Evolutionary conservation across 2,329 filamentous ascomycete genomes (phyloP), one percentile per base, ranked within the genome.

Genomic region (Parasarocladium wereldwijsianum): DNA sequence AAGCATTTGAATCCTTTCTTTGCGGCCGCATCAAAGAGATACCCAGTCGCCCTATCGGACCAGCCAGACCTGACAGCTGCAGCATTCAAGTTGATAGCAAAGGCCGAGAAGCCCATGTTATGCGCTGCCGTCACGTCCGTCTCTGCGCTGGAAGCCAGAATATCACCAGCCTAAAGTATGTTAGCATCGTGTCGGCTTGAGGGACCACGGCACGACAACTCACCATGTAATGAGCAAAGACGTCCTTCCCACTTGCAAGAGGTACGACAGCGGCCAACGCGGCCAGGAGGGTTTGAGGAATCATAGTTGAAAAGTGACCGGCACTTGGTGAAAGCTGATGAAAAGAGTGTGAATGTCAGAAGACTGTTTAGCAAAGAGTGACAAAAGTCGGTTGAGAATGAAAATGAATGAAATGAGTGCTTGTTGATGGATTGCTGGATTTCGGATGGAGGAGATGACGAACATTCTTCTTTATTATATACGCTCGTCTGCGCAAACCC

Each of bases 1-100:
- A 37, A 37, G 31, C 35, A 34, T 24, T 37, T 35, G 33, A 37
- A 37, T 26, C 24, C 31, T 4, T 22, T 33, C 5, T 24, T 14
- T 9, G 21, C 26, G 18, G 35, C 35, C 11, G 20, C 23, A 24
- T 21, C 24, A 23, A 37, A 37, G 30, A 37, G 30, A 20, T 32
- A 26, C 6, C 22, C 16, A 23, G 35, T 31, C 24, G 17, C 10
- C 12, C 17, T 15, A 6, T 24, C 20, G 10, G 35, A 26, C 33
- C 33, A 37, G 20, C 12, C 5, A 11, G 19, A 24, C 16, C 20
- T 20, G 13, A 34, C 33, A 5, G 39, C 36, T 13, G 38, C 43
- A 12, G 47, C 40, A 34, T 49, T 49, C 23, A 50, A 36, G 34
- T 49, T 49, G 26, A 50, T 36, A 8, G 46, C 47, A 26, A 49